Base-by-base conservation (phyloP, 805 yeast genomes). In the Candida bentonensis region DNA sequence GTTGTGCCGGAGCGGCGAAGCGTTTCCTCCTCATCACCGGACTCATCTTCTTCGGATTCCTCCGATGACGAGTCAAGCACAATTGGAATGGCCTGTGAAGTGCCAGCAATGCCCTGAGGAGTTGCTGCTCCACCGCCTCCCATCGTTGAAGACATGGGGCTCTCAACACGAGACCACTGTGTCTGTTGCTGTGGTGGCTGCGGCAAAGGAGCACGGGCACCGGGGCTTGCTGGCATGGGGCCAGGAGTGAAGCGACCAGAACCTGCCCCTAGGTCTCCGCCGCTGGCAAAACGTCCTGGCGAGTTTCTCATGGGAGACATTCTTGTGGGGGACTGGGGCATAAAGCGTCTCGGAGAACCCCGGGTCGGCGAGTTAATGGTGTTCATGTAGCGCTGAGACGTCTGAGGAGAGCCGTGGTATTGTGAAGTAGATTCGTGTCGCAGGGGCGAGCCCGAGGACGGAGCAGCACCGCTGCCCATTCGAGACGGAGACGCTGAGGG, bases 341-440 rank as follows among this genome's bases (percentile, higher is more conserved):
- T 11, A 11, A n/a, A n/a, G 17, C 11, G 17, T 30, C 36, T 30
- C 17, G 17, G 11, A 11, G 36, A n/a, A 9, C 7, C 5, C n/a
- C 36, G 7, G 5, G 36, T 30, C 11, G 36, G 36, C 7, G 36
- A 30, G 36, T 30, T 30, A 11, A 30, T 4, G 7, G 36, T 30
- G 36, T 30, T 30, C 36, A 30, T 30, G 36, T 30, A 30, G n/a
- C 36, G 36, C 36, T 30, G 36, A 9, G 36, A 30, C 17, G 7
- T n/a, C 11, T 7, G 11, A 17, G 36, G n/a, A 7, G 36, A 30
- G 17, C 36, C 36, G 17, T 30, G 36, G 7, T 9, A n/a, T 11
- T 30, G 7, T 11, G 36, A n/a, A 11, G 17, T 5, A 9, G 36
- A 13, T 17, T 30, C 36, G 36, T 30, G 7, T 11, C 36, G 36